phyloP scores from a whole-genome alignment of 305 asterid species.

The Fraxinus greggii region DNA sequence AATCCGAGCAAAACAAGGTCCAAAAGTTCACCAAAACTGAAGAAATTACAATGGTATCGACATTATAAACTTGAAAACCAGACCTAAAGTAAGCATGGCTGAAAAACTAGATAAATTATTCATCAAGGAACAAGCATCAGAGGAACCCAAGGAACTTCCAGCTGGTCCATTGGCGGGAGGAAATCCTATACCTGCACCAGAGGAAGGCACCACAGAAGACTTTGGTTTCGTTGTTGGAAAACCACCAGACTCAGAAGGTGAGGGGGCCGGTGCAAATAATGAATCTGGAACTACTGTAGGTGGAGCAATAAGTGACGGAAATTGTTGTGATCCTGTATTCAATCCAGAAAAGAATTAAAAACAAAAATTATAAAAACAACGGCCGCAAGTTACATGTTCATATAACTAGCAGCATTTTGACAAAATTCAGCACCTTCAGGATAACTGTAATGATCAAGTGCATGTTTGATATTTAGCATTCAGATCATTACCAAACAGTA shows the following conservation, averaged over 20 bases:
- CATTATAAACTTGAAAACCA: slow-evolving; percentile 31
- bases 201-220: slow-evolving; percentile 56
- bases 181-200: slow-evolving; percentile 49
- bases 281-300: slow-evolving; percentile 61
- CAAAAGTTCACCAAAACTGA: slow-evolving; percentile 16
- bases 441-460: neutral
- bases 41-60: slow-evolving; percentile 24
- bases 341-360: neutral
- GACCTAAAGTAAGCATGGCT: slow-evolving; percentile 34
- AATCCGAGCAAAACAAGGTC: slow-evolving; percentile 32
- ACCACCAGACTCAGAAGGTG: slow-evolving; percentile 74
- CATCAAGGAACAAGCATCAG: slow-evolving; percentile 42
- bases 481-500: neutral
- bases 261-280: slow-evolving; percentile 72
- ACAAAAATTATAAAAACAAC: neutral
- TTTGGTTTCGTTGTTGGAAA: slow-evolving; percentile 49
- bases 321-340: slow-evolving; percentile 68
- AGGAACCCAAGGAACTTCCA: slow-evolving; percentile 53
- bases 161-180: slow-evolving; percentile 78
- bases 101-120: slow-evolving; percentile 39
- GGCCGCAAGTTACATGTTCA: neutral
- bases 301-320: slow-evolving; percentile 68
- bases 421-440: neutral
- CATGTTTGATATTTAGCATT: neutral
- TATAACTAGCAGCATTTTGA: neutral